These are phyloP conservation scores for Harrya chromipes DNA, from an alignment of 768 basidiomycete species.

Conservation along the genomic window DNA sequence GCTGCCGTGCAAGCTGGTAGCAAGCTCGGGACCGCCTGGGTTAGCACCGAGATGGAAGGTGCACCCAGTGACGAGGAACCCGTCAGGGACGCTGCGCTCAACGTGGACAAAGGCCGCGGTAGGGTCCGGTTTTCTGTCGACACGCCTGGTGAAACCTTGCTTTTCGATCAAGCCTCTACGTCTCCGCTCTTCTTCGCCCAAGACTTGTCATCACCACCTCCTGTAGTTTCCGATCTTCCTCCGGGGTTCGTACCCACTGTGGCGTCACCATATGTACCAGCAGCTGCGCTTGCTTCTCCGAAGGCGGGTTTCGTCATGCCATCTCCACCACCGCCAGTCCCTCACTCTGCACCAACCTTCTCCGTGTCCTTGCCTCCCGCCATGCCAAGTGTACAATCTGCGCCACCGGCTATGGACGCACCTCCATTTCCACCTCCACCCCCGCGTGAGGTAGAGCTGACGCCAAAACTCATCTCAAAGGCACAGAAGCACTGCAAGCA, in stretches of 20 bases:
- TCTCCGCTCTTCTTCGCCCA: conserved; percentile 11
- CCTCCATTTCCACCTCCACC: conserved; percentile 23
- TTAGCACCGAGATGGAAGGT: conserved; percentile 45
- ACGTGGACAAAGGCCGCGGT: conserved; percentile 1
- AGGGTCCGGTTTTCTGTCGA: conserved; percentile 17
- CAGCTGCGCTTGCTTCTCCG: conserved; percentile 10
- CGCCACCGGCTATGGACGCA: not conserved
- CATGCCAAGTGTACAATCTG: conserved; percentile 10
- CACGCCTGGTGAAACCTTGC: conserved; percentile 15
- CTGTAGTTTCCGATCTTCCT: conserved; percentile 20
- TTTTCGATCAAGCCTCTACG: conserved; percentile 7
- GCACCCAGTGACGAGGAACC: conserved; percentile 26
- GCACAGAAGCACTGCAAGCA: conserved; percentile 91
- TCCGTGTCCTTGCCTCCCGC: conserved; percentile 20
- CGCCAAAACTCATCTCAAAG: conserved; percentile 63
- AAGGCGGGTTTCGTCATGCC: conserved; percentile 7
- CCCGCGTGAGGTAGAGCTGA: conserved; percentile 42
- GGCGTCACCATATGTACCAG: conserved; percentile 13
- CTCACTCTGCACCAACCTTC: conserved; percentile 12
- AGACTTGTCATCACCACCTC: conserved; percentile 16
- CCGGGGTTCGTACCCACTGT: conserved; percentile 30
- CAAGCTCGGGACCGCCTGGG: conserved; percentile 31
- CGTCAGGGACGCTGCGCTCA: conserved; percentile 17
- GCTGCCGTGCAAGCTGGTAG: conserved; percentile 19
- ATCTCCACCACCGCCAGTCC: conserved; percentile 18